Evolutionary conservation across 2,329 filamentous ascomycete species (phyloP), one percentile per base, ranked within the genome.

Genomic region (Pseudogymnoascus sp.): DNA sequence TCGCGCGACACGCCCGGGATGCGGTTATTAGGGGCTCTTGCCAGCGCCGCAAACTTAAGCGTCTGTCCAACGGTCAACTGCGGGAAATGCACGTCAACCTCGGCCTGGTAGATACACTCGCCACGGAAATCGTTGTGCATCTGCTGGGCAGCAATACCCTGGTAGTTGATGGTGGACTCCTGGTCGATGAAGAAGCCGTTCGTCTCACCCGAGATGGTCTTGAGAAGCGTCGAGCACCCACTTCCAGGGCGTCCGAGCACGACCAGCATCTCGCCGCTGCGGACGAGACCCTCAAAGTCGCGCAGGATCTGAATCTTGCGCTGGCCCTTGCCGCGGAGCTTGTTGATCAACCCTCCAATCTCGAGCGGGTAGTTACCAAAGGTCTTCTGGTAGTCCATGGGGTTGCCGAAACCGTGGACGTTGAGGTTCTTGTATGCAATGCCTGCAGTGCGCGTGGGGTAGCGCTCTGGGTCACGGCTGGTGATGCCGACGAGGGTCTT

Each of bases 41-140:
- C 84, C 44, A 85, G 82, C 1, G 89, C 81, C 0, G 90, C 89
- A 69, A 93, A 92, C 59, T 85, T 81, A 0, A 93, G 78, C 0
- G 89, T 93, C 66, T 91, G 82, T 1, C 87, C 85, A 16, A 93
- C 89, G 0, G 86, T 90, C 12, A 93, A 76, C 12, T 88, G 85
- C 0, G 89, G 86, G 67, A 91, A 92, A 73, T 92, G 89, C 37
- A 87, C 81, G 71, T 91, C 88, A 16, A 82, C 79, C 75, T 93
- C 90, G 12, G 90, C 86, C 67, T 90, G 90, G 72, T 91, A 91
- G 7, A 89, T 77, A 1, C 86, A 79, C 73, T 84, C 85, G n/a
- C 64, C 64, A 64, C 84, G 81, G 70, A 87, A 89, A 69, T 87
- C 79, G 64, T 79, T 79, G 59, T 78, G 77, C 80, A 87, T 86